Base-by-base conservation (phyloP, 1,284 basidiomycete species). In the Tranzscheliella williamsii region DNA sequence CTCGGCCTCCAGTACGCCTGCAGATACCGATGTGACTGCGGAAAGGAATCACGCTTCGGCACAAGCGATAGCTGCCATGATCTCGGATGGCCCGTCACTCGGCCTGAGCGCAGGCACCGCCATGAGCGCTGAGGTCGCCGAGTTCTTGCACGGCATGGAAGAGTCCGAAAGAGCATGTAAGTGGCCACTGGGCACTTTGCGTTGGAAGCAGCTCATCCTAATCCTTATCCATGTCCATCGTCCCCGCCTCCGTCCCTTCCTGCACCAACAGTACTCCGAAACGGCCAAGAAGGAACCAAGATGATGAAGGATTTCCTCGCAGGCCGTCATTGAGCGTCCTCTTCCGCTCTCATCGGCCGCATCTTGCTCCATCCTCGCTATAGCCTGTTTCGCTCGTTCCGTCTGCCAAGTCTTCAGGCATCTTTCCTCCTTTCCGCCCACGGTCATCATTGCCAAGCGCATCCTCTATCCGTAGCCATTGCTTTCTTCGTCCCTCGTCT, bases 71-170 rank as follows among this genome's bases (percentile, higher is more conserved):
- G 53, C 60, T 9, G 60, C 61, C 1, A 67, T 67, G 54, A 47
- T 63, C 17, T 55, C 45, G 9, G 57, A 67, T 20, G 65, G 54
- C 1, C 60, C 57, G 22, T 51, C 58, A 13, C 33, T 67, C 11
- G 66, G 63, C 6, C 55, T 58, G 53, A 55, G 45, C n/a, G 45
- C 54, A 3, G 57, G 53, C 0, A 54, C 42, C 22, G 54, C 55
- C 5, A 57, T 73, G 58, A 67, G 62, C 15, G 46, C 61, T 4
- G 71, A 73, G 41, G 61, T 72, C 34, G 51, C 60, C 9, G 70
- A 72, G 5, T 73, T 73, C 45, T 31, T 73, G 36, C 51, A 58
- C 12, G 71, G 69, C 6, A 48, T 73, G 46, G 71, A 73, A 20
- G 71, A 73, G 49, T 47, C 45, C 5, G 71, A 73, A 42, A 41